phyloP scores from a whole-genome alignment of 2,329 filamentous ascomycete species.

The Bisporella sp. region DNA sequence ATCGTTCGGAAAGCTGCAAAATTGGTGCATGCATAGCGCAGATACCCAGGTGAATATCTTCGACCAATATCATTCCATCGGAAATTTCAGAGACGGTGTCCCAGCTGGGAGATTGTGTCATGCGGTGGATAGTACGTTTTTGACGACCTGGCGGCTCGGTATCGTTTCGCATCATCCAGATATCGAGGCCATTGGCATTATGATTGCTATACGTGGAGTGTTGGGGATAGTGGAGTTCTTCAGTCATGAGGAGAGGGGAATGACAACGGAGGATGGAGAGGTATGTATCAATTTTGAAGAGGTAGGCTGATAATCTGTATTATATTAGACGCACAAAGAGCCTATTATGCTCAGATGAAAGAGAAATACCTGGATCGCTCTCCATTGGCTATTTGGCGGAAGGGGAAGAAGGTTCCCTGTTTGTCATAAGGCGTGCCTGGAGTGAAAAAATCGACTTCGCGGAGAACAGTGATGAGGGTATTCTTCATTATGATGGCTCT shows the following conservation, averaged over 20 bases:
- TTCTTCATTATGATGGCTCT: slow-evolving; percentile 29
- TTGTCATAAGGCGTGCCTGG: slow-evolving; percentile 30
- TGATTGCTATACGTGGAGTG: slow-evolving; percentile 29
- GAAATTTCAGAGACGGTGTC: neutral
- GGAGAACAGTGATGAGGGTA: slow-evolving; percentile 28
- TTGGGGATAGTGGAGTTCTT: slow-evolving; percentile 32
- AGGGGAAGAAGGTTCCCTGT: slow-evolving; percentile 33
- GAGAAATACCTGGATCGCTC: slow-evolving; percentile 29
- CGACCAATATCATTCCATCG: slow-evolving; percentile 12
- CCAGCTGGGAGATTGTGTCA: slow-evolving; percentile 8
- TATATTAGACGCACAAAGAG: too few relatives aligned
- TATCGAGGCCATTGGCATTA: slow-evolving; percentile 32
- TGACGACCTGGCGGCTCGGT: slow-evolving; percentile 28
- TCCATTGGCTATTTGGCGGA: slow-evolving; percentile 26
- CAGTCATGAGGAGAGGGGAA: slow-evolving; percentile 26
- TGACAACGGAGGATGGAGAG: slow-evolving; percentile 29
- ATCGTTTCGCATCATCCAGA: slow-evolving; percentile 29
- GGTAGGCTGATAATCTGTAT: slow-evolving; percentile 26
- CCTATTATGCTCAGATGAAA: slow-evolving; percentile 1
- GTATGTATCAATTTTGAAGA: slow-evolving; percentile 35
- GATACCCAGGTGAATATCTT: slow-evolving; percentile 22
- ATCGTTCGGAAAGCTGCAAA: slow-evolving; percentile 9
- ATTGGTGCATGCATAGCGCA: slow-evolving; percentile 16
- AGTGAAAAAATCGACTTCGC: slow-evolving; percentile 32
- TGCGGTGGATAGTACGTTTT: slow-evolving; percentile 10